A percentile compares a stretch with the other conserved stretches of the same genome.
phyloP scores from a whole-genome alignment of 148 eudicot genomes.

The Dianthus caryophyllus region DNA sequence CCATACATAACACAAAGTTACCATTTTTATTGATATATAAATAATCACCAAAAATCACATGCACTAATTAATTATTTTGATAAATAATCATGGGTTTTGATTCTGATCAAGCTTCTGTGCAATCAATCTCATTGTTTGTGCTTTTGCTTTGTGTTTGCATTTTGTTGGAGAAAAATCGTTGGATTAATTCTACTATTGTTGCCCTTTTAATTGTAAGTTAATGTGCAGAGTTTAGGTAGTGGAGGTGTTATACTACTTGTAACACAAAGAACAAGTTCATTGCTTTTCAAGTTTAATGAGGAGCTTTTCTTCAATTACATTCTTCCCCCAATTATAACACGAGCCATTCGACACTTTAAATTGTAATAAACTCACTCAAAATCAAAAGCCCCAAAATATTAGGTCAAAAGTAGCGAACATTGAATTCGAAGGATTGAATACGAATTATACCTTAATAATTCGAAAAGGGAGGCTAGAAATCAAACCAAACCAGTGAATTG shows the following conservation, averaged over 20 bases:
- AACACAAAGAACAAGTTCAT: conserved; percentile 37
- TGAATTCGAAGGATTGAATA: too few relatives aligned
- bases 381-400: too few relatives aligned
- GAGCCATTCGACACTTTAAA: too few relatives aligned
- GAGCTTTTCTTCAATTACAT: conserved; percentile 59
- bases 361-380: too few relatives aligned
- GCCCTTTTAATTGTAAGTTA: conserved; percentile 13
- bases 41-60: too few relatives aligned
- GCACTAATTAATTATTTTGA: too few relatives aligned
- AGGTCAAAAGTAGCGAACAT: too few relatives aligned
- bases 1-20: too few relatives aligned
- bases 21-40: too few relatives aligned
- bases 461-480: too few relatives aligned
- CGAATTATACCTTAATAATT: too few relatives aligned
- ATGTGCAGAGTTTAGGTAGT: conserved; percentile 45
- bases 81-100: neutral
- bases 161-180: conserved; percentile 14
- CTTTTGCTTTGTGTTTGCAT: conserved; percentile 16
- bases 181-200: conserved; percentile 17
- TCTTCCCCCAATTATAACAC: conserved; percentile 68
- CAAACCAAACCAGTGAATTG: too few relatives aligned
- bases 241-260: conserved; percentile 32
- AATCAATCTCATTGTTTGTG: conserved; percentile 17
- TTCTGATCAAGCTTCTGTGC: conserved; percentile 12
- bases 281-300: conserved; percentile 42